Base-by-base conservation (phyloP, 2,329 filamentous ascomycete species). In the Gaeumannomyces sp. region DNA sequence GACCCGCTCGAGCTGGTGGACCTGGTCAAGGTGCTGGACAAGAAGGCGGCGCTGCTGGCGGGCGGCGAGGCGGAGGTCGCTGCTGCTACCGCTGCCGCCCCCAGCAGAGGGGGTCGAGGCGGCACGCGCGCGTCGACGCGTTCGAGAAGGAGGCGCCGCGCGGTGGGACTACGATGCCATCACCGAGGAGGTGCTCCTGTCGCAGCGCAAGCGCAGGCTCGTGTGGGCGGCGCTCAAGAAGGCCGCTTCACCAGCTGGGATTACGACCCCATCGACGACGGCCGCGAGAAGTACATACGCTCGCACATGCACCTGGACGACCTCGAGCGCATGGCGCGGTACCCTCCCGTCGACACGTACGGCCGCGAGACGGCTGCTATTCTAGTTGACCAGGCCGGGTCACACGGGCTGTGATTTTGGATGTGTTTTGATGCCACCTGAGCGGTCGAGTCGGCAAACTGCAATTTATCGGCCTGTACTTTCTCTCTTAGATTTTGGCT, bases 131-230 rank as follows among this genome's bases (percentile, higher is more conserved):
- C 38, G 27, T 59, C 60, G 78, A 84, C 13, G 85, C 85, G 60
- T 97, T 96, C 73, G 82, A 89, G 63, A 80, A 83, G 6, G 93
- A 97, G 78, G 90, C 90, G 80, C 82, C 65, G 80, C 81, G 22
- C 89, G 89, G 70, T 97, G 93, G 93, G 85, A 97, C 73, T 89
- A 97, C 73, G 82, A 89, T 58, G 79, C 80, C 67, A 94, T 97
- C 71, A 93, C 90, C 6, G 76, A 85, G 64, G 83, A 91, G 64
- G 92, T 95, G 1, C 76, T 96, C 11, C 77, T 82, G 56, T 93
- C 89, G 59, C 93, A 97, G 80, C 88, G 93, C 58, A 88, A 89
- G 72, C 85, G 93, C 19, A 85, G 89, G 62, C 78, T 96, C 11
- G 90, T 92, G 31, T 96, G 92, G 88, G 85, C 85, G 57, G 91